Base-by-base conservation (phyloP, 2,329 filamentous ascomycete species). In the Annulohypoxylon truncatum region DNA sequence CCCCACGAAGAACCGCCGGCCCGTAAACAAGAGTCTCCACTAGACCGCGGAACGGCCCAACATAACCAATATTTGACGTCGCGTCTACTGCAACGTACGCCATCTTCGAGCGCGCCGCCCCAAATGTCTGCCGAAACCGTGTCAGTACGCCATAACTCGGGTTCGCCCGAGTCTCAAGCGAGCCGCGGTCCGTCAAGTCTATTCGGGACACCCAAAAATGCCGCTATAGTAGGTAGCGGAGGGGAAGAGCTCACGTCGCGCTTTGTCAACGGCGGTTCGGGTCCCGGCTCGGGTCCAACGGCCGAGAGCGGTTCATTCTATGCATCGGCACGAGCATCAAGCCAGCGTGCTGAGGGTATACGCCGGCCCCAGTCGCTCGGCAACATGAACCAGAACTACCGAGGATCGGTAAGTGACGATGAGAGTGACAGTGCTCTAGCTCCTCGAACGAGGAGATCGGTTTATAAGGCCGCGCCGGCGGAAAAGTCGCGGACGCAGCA, bases 401-500 rank as follows among this genome's bases (percentile, higher is more conserved):
- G 72, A 48, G 53, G 71, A 18, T 73, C 74, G 15, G 56, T 65
- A 38, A 74, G 69, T 31, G 79, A 81, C 2, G 79, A 79, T 5
- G 80, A 82, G 28, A 77, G 79, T 40, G 77, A 77, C 12, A 85
- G 83, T 61, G 83, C 81, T 33, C 75, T 87, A 12, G 80, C 83
- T 2, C 84, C 82, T 24, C 81, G 80, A 74, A 77, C 75, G 72
- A 81, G 68, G 72, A 79, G 73, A 71, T 77, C 80, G 67, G 79
- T 31, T 68, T 78, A 70, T 68, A 82, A 72, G 15, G 78, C 79
- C 1, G 79, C 80, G 0, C 77, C 82, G 0, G 83, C 84, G 0
- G 85, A 88, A 64, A 84, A 87, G 69, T 92, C 89, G 57, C 85
- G 91, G 12, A 92, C 90, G 0, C 90, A 93, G 77, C 90, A 93